A percentile compares a stretch with the other conserved stretches of the same genome.
Evolutionary conservation across 306 rosid genomes (phyloP).

Genomic region (Elaeagnus macrophylla): DNA sequence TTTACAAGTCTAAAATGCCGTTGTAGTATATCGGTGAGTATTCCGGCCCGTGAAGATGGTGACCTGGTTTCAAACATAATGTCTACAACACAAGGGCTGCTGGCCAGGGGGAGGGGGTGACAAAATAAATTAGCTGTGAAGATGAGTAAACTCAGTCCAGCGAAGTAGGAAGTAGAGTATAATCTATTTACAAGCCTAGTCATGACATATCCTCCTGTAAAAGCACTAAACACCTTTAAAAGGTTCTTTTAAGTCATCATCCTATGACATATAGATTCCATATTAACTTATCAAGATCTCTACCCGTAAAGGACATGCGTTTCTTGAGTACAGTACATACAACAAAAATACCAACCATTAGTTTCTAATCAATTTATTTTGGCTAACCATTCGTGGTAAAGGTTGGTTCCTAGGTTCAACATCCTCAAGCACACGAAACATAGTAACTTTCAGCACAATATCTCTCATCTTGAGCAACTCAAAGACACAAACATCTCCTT

Average conservation of each 20-base stretch:
- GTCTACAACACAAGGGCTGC: too few relatives aligned
- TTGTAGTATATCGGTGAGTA: constrained; percentile 3
- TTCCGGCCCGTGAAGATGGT: constrained; percentile 1
- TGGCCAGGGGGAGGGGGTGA: too few relatives aligned
- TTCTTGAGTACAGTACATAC: constrained; percentile 19
- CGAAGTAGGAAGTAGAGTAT: constrained; percentile 33
- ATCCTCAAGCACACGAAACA: constrained; percentile 56
- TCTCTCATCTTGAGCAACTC: constrained; percentile 63
- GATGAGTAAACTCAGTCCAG: constrained; percentile 22
- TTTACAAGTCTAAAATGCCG: neutral
- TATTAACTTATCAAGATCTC: constrained; percentile 35
- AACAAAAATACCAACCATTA: constrained; percentile 20
- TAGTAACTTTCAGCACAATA: constrained; percentile 67
- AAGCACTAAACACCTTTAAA: constrained; percentile 16
- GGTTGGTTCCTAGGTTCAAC: constrained; percentile 37
- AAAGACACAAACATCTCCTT: constrained; percentile 95
- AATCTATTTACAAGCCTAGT: constrained; percentile 52
- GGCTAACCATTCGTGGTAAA: constrained; percentile 31
- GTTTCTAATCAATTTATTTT: constrained; percentile 42
- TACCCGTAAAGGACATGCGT: constrained; percentile 23
- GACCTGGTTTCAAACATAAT: neutral
- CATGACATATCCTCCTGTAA: constrained; percentile 16
- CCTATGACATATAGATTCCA: constrained; percentile 36
- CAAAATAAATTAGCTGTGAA: neutral
- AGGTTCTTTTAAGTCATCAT: constrained; percentile 30